Evolutionary conservation across 2,329 filamentous ascomycete genomes (phyloP).

Genomic region (Aureobasidium sp.): DNA sequence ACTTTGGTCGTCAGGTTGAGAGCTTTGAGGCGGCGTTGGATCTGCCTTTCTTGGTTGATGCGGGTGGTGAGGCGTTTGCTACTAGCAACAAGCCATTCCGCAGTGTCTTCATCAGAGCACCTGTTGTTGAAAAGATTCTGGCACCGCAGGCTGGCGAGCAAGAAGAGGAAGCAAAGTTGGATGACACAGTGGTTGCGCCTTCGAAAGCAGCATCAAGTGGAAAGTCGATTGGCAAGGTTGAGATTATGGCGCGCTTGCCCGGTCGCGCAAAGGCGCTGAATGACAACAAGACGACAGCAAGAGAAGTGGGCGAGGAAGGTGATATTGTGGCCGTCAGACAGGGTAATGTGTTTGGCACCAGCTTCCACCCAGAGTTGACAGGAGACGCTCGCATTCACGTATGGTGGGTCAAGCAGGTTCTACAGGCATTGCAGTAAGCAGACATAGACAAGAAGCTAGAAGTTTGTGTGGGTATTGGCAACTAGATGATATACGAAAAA

Average conservation of each 20-base stretch:
- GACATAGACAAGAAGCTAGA: background rate
- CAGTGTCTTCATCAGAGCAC: conserved; percentile 88
- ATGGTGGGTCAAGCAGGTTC: conserved; percentile 81
- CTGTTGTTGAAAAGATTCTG: conserved; percentile 80
- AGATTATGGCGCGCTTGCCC: conserved; percentile 52
- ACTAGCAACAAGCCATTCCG: conserved; percentile 51
- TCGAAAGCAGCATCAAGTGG: conserved; percentile 40
- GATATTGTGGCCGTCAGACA: conserved; percentile 87
- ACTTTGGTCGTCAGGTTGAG: conserved; percentile 89
- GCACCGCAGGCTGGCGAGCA: conserved; percentile 46
- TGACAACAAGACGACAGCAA: conserved; percentile 40
- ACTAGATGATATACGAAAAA: conserved; percentile 6
- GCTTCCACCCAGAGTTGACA: conserved; percentile 92
- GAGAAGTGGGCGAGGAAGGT: conserved; percentile 45
- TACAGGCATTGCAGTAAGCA: conserved; percentile 17
- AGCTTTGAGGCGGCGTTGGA: conserved; percentile 74
- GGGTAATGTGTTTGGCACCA: conserved; percentile 87
- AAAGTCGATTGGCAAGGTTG: conserved; percentile 45
- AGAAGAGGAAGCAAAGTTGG: conserved; percentile 36
- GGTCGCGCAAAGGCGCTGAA: conserved; percentile 44
- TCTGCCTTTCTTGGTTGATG: conserved; percentile 58
- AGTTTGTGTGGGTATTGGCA: background rate
- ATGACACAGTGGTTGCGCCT: conserved; percentile 52
- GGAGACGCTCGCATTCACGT: conserved; percentile 79
- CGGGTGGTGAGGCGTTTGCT: conserved; percentile 22